Conservation (phyloP, 2,329 filamentous ascomycete genomes). For the Endothia cerciana region DNA sequence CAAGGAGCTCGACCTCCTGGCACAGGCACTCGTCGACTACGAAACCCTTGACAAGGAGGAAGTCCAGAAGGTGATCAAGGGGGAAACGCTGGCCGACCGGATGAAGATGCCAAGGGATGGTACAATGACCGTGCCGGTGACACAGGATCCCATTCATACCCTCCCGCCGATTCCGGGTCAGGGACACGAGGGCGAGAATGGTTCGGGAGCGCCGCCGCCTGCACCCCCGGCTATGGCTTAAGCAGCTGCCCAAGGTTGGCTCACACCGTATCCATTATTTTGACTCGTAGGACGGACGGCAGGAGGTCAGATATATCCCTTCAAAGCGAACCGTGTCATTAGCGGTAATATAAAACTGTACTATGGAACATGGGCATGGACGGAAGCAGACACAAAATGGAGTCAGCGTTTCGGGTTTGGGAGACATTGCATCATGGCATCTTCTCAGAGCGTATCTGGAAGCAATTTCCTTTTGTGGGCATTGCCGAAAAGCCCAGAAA, state of each 20-base stretch:
- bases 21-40: slow-evolving; percentile 89
- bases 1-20: slow-evolving; percentile 84
- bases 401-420: neutral
- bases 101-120: slow-evolving; percentile 58
- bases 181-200: slow-evolving; percentile 20
- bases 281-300: neutral
- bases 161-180: slow-evolving; percentile 26
- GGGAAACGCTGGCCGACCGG: slow-evolving; percentile 77
- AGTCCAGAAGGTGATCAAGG: slow-evolving; percentile 86
- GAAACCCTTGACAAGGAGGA: slow-evolving; percentile 89
- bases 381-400: neutral
- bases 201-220: slow-evolving; percentile 25
- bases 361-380: neutral
- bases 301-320: neutral
- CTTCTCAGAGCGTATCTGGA: slow-evolving; percentile 17
- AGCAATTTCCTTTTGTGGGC: slow-evolving; percentile 14
- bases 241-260: neutral
- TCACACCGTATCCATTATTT: neutral
- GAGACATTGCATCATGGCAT: slow-evolving; percentile 14
- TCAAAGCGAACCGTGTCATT: neutral
- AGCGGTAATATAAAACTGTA: slow-evolving; percentile 19
- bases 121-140: slow-evolving; percentile 69
- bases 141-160: slow-evolving; percentile 29
- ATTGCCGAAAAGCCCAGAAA: slow-evolving; percentile 9
- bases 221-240: slow-evolving; percentile 26